Conservation (phyloP, 164 flowering plant species). For the Annona cherimola region DNA sequence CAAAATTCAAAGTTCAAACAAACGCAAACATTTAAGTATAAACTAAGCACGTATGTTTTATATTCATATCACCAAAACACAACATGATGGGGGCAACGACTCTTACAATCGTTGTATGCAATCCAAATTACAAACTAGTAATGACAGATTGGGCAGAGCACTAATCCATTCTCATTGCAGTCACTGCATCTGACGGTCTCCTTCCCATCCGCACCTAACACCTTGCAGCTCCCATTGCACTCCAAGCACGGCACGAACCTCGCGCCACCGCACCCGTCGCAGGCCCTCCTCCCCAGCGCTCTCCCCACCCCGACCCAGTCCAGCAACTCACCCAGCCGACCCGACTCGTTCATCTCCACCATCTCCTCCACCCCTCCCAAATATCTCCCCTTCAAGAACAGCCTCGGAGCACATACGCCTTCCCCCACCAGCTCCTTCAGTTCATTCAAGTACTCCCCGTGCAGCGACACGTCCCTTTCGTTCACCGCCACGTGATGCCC, state of each 20-base stretch:
- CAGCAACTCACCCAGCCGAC: conserved; percentile 54
- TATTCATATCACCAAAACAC: no score
- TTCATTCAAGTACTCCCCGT: conserved; percentile 58
- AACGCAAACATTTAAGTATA: no score
- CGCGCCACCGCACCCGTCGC: conserved; percentile 85
- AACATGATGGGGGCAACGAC: no score
- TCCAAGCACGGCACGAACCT: conserved; percentile 86
- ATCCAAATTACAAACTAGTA: background rate
- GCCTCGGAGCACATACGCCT: conserved; percentile 55
- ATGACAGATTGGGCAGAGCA: conserved; percentile 62
- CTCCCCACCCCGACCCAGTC: conserved; percentile 44
- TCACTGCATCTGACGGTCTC: conserved; percentile 48
- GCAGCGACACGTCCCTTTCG: conserved; percentile 85
- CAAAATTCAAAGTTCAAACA: no score
- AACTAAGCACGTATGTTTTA: no score
- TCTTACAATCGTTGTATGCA: no score
- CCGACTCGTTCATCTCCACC: conserved; percentile 64
- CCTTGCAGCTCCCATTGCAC: conserved; percentile 91
- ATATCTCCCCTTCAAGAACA: conserved; percentile 86
- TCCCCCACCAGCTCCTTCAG: conserved; percentile 52
- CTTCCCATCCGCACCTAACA: conserved; percentile 40
- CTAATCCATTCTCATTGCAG: conserved; percentile 92
- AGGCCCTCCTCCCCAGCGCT: conserved; percentile 50
- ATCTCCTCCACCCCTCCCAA: conserved; percentile 84
- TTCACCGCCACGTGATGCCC: conserved; percentile 54